Base-by-base conservation (phyloP, 257 asterid genomes). In the Solanum clarkiae region DNA sequence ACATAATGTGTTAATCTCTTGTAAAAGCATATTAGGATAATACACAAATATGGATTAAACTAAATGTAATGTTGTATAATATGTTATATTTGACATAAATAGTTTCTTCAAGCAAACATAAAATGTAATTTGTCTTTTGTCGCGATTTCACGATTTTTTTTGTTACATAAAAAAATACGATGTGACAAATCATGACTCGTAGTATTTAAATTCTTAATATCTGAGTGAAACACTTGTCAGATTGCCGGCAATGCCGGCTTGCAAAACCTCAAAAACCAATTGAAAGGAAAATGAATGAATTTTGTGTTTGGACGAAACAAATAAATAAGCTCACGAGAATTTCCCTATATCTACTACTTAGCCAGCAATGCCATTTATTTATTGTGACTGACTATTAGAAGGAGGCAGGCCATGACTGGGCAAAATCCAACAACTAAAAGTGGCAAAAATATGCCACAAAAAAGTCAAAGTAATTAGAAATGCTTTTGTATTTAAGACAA, bases 211-310 rank as follows among this genome's bases (percentile, higher is more conserved):
- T 8, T 77, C 17, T 77, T 53, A 77, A 53, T 15, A 16, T 77
- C 49, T 17, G 7, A 77, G 49, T 42, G 80, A 75, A 18, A 15
- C 75, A 66, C 75, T 32, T 32, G 47, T 29, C 12, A 54, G 80
- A 26, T 42, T 40, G 93, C 93, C 91, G 93, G 93, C 94, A 85
- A 57, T 62, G 94, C 92, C 93, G 91, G 92, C 91, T 80, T 44
- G 32, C 69, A n/a, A 40, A 70, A 12, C 54, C 74, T 80, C 80
- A 55, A 45, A 40, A 16, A n/a, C 87, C 90, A 90, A 55, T 82
- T 90, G 93, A 89, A 87, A 49, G 57, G 22, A 59, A 5, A 26
- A 24, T 63, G 7, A 80, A 59, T 47, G 20, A 80, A 82, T 75
- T 82, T 75, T 63, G 36, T 32, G 24, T 24, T 51, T 77, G 63